phyloP scores from a whole-genome alignment of 129 eudicot species.

The Flaveria linearis region DNA sequence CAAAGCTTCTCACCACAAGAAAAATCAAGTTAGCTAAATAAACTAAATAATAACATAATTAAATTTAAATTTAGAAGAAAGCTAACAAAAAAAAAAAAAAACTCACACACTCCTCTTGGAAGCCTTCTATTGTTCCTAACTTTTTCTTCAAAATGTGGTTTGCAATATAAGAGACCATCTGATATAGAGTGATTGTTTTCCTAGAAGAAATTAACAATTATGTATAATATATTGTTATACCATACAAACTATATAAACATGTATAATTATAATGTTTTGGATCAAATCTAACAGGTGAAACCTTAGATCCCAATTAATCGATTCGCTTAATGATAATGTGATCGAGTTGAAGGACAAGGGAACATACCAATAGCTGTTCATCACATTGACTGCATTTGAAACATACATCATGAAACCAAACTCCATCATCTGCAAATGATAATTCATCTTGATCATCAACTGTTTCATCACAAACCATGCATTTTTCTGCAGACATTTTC shows the following conservation, averaged over 20 bases:
- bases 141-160: conserved; percentile 72
- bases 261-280: background rate
- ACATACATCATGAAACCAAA: conserved; percentile 26
- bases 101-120: conserved; percentile 53
- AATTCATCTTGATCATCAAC: conserved; percentile 14
- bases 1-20: conserved; percentile 34
- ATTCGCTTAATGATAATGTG: background rate
- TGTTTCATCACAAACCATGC: conserved; percentile 29
- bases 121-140: conserved; percentile 50
- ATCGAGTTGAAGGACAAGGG: background rate
- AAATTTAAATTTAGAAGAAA: background rate
- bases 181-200: conserved; percentile 49
- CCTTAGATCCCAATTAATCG: background rate
- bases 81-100: background rate
- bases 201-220: conserved; percentile 22
- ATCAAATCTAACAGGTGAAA: background rate
- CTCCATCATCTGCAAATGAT: conserved; percentile 17
- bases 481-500: conserved; percentile 32
- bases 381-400: conserved; percentile 36
- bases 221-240: background rate
- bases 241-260: background rate
- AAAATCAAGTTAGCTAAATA: conserved; percentile 16
- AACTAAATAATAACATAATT: background rate
- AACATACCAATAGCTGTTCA: conserved; percentile 24
- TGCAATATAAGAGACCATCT: conserved; percentile 73